Conservation (phyloP, 768 basidiomycete genomes). For the Macrocybe gigantea region DNA sequence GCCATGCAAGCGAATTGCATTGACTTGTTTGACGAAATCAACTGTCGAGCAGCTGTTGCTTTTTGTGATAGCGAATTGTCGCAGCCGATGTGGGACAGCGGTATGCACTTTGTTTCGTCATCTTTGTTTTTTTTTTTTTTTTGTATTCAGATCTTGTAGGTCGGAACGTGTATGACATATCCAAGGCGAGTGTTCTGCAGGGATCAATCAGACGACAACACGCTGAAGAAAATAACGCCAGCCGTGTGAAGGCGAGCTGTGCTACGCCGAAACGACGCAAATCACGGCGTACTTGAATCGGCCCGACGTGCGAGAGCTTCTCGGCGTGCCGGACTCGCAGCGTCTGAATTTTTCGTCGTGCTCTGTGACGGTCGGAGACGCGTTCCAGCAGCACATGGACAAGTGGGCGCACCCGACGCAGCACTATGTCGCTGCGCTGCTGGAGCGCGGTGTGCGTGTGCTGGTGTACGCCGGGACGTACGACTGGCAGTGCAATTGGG, state of each 20-base stretch:
- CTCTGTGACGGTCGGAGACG: constrained; percentile 38
- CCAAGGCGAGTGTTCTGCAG: constrained; percentile 9
- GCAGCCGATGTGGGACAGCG: constrained; percentile 30
- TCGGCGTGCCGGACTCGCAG: constrained; percentile 19
- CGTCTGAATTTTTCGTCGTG: constrained; percentile 49
- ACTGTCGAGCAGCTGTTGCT: constrained; percentile 57
- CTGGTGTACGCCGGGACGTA: constrained; percentile 73
- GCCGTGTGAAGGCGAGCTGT: constrained; percentile 16
- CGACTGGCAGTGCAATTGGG: constrained; percentile 79
- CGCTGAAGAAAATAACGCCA: neutral
- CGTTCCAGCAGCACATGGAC: constrained; percentile 56
- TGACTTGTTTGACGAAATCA: constrained; percentile 58
- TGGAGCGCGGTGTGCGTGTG: constrained; percentile 71
- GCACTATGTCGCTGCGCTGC: constrained; percentile 57
- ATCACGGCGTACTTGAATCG: constrained; percentile 15
- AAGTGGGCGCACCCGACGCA: constrained; percentile 43
- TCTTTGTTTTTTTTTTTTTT: neutral
- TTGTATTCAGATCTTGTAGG: constrained; percentile 6
- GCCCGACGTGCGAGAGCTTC: constrained; percentile 11
- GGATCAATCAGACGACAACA: too few relatives aligned
- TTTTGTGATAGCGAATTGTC: constrained; percentile 62
- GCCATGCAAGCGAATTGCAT: constrained; percentile 55
- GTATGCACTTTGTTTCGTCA: constrained; percentile 17
- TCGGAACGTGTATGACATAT: constrained; percentile 18
- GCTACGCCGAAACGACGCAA: constrained; percentile 13